Conservation (phyloP, 225 moss, liverwort and hornwort genomes). For the Bryum argenteum region DNA sequence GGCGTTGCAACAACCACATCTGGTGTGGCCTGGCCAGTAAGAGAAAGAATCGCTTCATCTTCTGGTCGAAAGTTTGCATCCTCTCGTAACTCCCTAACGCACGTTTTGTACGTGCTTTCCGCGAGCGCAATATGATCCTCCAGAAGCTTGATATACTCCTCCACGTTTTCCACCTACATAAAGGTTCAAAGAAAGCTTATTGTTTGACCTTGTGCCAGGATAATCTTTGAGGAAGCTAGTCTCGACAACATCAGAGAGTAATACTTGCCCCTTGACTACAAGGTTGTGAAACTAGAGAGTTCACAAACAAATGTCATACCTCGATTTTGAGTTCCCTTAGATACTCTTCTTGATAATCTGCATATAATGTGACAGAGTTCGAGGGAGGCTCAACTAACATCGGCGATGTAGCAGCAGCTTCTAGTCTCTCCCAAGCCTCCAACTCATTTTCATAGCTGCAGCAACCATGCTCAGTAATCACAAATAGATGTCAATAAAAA, state of each 20-base stretch:
- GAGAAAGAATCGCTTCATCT: constrained; percentile 50
- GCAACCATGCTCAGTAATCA: constrained; percentile 20
- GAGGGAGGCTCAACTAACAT: constrained; percentile 25
- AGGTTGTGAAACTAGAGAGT: neutral
- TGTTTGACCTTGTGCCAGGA: neutral
- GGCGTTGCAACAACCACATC: constrained; percentile 30
- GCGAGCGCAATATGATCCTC: constrained; percentile 44
- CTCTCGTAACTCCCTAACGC: constrained; percentile 50
- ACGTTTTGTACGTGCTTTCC: constrained; percentile 49
- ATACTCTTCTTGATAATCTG: constrained; percentile 36
- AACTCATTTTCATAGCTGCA: constrained; percentile 56
- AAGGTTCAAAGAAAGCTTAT: constrained; percentile 5
- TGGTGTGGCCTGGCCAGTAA: constrained; percentile 41
- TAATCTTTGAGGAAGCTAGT: neutral
- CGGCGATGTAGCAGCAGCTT: constrained; percentile 40
- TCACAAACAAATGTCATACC: constrained; percentile 27
- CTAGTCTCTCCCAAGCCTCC: constrained; percentile 62
- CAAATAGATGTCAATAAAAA: constrained; percentile 4
- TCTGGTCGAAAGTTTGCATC: constrained; percentile 60
- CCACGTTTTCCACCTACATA: constrained; percentile 56
- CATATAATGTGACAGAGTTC: constrained; percentile 21
- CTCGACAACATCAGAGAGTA: neutral
- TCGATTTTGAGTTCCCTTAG: constrained; percentile 50
- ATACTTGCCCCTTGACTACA: neutral
- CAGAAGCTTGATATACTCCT: constrained; percentile 50